A percentile compares a stretch with the other conserved stretches of the same genome.
Conservation (phyloP, 768 basidiomycete genomes). For the Cystofilobasidium capitatum region DNA sequence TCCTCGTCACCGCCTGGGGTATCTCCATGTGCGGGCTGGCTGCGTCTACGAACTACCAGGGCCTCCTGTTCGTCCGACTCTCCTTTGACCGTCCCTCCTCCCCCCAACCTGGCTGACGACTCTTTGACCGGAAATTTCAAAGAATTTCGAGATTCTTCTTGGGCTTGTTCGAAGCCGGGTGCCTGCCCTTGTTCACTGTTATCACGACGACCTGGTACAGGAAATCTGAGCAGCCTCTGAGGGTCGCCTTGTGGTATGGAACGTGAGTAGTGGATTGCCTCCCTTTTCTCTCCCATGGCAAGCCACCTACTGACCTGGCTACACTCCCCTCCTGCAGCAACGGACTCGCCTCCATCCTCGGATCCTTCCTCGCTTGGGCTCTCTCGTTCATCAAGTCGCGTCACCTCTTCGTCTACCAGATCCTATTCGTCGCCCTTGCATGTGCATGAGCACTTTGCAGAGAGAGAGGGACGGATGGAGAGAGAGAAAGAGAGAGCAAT, state of each 20-base stretch:
- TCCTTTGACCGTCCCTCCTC: slow-evolving; percentile 19
- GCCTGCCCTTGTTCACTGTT: slow-evolving; percentile 40
- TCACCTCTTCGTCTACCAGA: slow-evolving; percentile 42
- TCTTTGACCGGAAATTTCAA: slow-evolving; percentile 36
- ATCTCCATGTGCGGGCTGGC: slow-evolving; percentile 32
- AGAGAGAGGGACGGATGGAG: no score
- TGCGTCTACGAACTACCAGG: slow-evolving; percentile 30
- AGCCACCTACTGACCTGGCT: background rate
- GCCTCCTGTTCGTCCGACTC: slow-evolving; percentile 34
- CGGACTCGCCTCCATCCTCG: slow-evolving; percentile 44
- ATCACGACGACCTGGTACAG: slow-evolving; percentile 35
- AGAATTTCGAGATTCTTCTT: slow-evolving; percentile 41
- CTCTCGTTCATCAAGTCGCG: slow-evolving; percentile 42
- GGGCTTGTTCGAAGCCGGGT: slow-evolving; percentile 38
- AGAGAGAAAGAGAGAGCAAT: no score
- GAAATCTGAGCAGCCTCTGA: slow-evolving; percentile 31
- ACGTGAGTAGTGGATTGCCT: background rate
- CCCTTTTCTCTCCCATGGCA: background rate
- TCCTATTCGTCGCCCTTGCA: slow-evolving; percentile 48
- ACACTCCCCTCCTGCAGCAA: slow-evolving; percentile 36
- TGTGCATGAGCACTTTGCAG: no score
- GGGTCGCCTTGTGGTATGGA: slow-evolving; percentile 32
- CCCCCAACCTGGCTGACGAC: slow-evolving; percentile 32
- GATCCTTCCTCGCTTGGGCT: slow-evolving; percentile 45
- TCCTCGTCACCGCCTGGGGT: slow-evolving; percentile 32